Conservation (phyloP, 345 rosid genomes). For the Gossypium herbaceum region DNA sequence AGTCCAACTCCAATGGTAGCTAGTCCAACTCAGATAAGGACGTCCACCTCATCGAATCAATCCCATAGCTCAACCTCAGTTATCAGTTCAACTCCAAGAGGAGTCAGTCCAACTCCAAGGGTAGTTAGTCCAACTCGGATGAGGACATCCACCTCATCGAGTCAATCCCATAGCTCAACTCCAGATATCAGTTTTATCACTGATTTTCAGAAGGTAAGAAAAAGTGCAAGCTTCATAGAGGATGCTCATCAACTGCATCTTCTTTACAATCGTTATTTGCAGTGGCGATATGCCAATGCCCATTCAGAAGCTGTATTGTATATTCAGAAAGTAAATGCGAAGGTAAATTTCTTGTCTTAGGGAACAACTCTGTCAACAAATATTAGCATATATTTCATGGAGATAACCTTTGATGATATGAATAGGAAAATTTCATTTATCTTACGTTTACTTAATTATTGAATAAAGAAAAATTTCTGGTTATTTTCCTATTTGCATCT, state of each 20-base stretch:
- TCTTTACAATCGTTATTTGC: slow-evolving; percentile 75
- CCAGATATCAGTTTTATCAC: slow-evolving; percentile 89
- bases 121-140: slow-evolving; percentile 63
- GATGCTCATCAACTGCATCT: slow-evolving; percentile 89
- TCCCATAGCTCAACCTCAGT: background rate
- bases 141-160: slow-evolving; percentile 46
- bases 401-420: background rate
- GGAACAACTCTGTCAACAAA: background rate
- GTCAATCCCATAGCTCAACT: slow-evolving; percentile 52
- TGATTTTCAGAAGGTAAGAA: slow-evolving; percentile 78
- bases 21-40: background rate
- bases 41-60: background rate
- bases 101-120: slow-evolving; percentile 43
- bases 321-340: slow-evolving; percentile 61
- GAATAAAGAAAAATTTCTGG: background rate
- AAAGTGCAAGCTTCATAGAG: slow-evolving; percentile 57
- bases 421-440: background rate
- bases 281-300: slow-evolving; percentile 92
- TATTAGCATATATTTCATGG: background rate
- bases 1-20: background rate
- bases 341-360: slow-evolving; percentile 45
- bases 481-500: background rate
- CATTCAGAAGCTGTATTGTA: slow-evolving; percentile 62
- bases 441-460: background rate
- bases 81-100: slow-evolving; percentile 27